Conservation (phyloP, 2,329 filamentous ascomycete genomes). For the Xylariaceae sp. region DNA sequence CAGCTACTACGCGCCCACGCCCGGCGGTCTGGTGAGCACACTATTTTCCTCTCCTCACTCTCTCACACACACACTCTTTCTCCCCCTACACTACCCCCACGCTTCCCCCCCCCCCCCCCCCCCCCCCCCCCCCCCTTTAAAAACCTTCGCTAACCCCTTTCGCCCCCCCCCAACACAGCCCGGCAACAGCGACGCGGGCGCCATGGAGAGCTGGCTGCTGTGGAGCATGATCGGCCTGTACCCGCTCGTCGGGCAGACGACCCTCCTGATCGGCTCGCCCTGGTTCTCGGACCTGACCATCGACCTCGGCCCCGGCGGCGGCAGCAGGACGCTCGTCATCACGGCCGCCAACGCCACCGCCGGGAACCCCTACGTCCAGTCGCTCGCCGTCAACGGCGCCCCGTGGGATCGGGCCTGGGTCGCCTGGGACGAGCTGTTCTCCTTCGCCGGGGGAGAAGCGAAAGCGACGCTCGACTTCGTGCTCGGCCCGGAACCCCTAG, state of each 20-base stretch:
- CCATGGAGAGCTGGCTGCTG: constrained; percentile 64
- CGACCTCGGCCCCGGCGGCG: constrained; percentile 44
- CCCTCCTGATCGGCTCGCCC: constrained; percentile 57
- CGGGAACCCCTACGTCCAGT: constrained; percentile 54
- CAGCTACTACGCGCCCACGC: constrained; percentile 48
- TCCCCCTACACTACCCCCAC: too few species aligned
- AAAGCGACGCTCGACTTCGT: constrained; percentile 58
- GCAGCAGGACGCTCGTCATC: constrained; percentile 45
- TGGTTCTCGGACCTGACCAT: constrained; percentile 56
- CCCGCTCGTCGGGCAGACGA: constrained; percentile 60
- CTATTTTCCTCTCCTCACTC: too few species aligned
- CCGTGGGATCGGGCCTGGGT: constrained; percentile 59
- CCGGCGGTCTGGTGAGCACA: constrained; percentile 48
- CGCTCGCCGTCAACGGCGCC: constrained; percentile 56
- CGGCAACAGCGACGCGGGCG: constrained; percentile 64
- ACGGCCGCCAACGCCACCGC: constrained; percentile 43
- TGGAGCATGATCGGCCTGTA: constrained; percentile 65
- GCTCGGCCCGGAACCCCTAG: constrained; percentile 42
- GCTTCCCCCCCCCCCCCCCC: too few species aligned
- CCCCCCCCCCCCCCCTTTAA: too few species aligned
- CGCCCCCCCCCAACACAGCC: too few species aligned
- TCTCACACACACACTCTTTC: too few species aligned
- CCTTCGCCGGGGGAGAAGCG: constrained; percentile 51
- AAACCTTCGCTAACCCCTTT: too few species aligned
- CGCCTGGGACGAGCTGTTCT: constrained; percentile 59